Evolutionary conservation across 768 basidiomycete genomes (phyloP), one percentile per base, ranked within the genome.

Genomic region (Boletus rufocinnamomeus): DNA sequence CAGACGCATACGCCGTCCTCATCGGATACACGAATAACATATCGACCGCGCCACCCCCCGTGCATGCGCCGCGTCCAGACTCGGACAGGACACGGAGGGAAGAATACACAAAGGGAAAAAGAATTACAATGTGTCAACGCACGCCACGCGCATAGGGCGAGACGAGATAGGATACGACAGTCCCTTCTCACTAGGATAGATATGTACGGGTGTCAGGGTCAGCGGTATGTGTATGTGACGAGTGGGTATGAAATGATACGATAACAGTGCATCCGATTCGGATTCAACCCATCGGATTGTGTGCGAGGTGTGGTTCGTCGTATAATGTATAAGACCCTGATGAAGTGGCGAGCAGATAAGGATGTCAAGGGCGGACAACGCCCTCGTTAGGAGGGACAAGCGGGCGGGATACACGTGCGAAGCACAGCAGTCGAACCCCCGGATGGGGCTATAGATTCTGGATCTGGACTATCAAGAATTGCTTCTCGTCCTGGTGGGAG

Each of bases 401-500:
- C 56, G 55, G 40, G 35, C 34, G 17, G 23, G 49, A 34, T 50
- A 55, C 38, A 34, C 46, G 21, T 37, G 25, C 28, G 27, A 50
- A 52, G 44, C 19, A 25, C 27, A 44, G 34, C 14, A 25, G 48
- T 4, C 17, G 43, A 49, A 28, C 37, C 47, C 48, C 52, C 25
- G 21, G 35, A 17, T 6, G 25, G 34, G 23, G 55, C 78, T 75
- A 93, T 57, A 93, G 82, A 55, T 78, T 81, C 75, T 93, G 88
- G 59, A 94, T 96, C 76, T 98, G 95, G 32, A 86, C 87, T 64
- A 98, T 93, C 67, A 97, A 81, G 79, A 96, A 98, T 64, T 94
- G 92, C 71, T 98, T 98, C 83, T 98, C 95, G 72, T 98, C 86
- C 85, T 86, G 63, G 50, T 43, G 55, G 16, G 21, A 61, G 21